Percentiles rank a stretch among this genome's conserved stretches.
Evolutionary conservation across 306 rosid genomes (phyloP).

Genomic region (Sindora glabra): DNA sequence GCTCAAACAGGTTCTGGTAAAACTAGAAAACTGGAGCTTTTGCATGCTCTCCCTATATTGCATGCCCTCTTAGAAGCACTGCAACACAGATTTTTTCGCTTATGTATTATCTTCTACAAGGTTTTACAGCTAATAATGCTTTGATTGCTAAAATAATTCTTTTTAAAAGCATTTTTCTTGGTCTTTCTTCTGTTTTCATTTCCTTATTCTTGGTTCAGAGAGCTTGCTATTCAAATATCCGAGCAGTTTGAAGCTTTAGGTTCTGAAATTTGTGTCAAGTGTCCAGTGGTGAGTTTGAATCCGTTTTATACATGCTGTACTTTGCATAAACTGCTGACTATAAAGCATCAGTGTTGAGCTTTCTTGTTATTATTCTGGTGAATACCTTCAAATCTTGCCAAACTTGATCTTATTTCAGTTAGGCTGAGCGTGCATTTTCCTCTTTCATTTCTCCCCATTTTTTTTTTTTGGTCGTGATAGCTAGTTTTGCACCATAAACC

Average conservation of each 20-base stretch:
- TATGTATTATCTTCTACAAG: conserved; percentile 88
- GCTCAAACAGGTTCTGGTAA: conserved; percentile 95
- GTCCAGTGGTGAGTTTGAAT: conserved; percentile 69
- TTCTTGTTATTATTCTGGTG: neutral
- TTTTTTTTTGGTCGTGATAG: neutral
- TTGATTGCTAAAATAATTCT: neutral
- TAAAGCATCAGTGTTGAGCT: neutral
- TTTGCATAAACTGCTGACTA: neutral
- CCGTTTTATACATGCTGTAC: neutral
- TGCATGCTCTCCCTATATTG: conserved; percentile 87
- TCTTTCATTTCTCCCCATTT: neutral
- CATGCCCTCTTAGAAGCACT: conserved; percentile 67
- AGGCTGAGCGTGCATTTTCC: neutral
- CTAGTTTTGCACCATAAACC: too few species aligned
- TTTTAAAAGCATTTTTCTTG: too few species aligned
- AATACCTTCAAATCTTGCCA: neutral
- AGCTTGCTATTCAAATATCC: conserved; percentile 88
- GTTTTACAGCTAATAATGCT: conserved; percentile 28
- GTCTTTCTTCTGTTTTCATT: neutral
- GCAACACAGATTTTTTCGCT: conserved; percentile 52
- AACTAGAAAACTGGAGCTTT: conserved; percentile 94
- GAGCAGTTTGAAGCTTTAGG: conserved; percentile 95
- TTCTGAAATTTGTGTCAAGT: conserved; percentile 60
- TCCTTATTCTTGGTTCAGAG: conserved; percentile 42
- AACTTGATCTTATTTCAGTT: neutral